phyloP scores from a whole-genome alignment of 305 asterid genomes.

The Fraxinus paxiana region DNA sequence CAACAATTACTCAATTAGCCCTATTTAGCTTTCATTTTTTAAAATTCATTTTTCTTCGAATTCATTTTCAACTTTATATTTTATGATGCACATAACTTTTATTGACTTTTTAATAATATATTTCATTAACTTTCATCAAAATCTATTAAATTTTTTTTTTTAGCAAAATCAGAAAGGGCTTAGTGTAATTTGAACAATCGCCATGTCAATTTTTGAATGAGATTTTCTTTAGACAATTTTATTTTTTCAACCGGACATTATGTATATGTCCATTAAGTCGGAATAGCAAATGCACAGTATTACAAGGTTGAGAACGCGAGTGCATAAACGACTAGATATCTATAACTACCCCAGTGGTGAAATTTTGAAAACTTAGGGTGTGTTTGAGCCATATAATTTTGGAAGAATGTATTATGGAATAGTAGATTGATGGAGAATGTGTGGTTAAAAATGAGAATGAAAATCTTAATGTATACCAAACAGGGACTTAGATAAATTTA shows the following conservation, averaged over 20 bases:
- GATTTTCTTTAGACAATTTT: not conserved
- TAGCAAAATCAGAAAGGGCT: too few species aligned
- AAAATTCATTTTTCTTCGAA: too few species aligned
- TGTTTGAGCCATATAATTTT: too few species aligned
- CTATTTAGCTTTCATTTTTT: not conserved
- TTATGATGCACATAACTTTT: too few species aligned
- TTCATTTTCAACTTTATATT: too few species aligned
- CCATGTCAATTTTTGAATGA: not conserved
- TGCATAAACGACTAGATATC: not conserved
- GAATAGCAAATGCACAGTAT: not conserved
- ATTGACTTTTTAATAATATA: too few species aligned
- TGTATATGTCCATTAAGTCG: not conserved
- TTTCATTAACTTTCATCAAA: not conserved
- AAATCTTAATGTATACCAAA: too few species aligned
- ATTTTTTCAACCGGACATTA: not conserved
- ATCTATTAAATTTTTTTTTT: too few species aligned
- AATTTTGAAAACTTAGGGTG: not conserved
- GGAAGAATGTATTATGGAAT: too few species aligned
- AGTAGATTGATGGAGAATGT: too few species aligned
- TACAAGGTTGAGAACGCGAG: not conserved
- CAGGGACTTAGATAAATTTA: not conserved
- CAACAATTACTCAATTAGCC: not conserved
- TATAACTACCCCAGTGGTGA: not conserved
- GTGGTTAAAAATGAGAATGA: too few species aligned
- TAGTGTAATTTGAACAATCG: not conserved